Base-by-base conservation (phyloP, 176 grass and related monocot species). In the Oryza glaberrima region DNA sequence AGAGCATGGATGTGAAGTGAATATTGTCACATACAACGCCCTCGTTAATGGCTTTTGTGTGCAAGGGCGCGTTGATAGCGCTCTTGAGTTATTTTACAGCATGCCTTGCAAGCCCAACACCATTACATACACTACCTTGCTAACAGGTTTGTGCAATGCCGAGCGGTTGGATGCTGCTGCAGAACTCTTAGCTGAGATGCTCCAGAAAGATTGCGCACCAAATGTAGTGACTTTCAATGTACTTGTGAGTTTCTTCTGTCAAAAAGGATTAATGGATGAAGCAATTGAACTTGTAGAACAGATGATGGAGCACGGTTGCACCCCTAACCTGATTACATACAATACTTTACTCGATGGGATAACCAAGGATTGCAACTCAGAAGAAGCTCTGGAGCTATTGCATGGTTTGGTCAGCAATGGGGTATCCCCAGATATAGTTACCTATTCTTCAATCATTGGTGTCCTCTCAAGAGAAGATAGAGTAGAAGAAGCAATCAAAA, bases 101-200 rank as follows among this genome's bases (percentile, higher is more conserved):
- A 71, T 90, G 79, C 79, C 83, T 34, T 86, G 83, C 58, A 85
- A 84, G 30, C 92, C 92, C 43, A 90, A 94, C 52, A 94, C 90
- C 56, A 88, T 91, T 74, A 94, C 89, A 61, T 94, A 94, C 72
- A 94, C 89, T 43, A 94, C 89, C 46, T 82, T 94, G 76, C 81
- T 94, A 67, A 88, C 92, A 65, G 92, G 83, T 28, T 45, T 94
- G 72, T 94, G 92, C 76, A 88, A 94, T 40, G 71, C 80, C 4
- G 86, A 90, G 14, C 75, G 75, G 23, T 71, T 88, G 45, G 76
- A 86, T 85, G 83, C 7, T 81, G 89, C 89, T 40, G 49, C 88
- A 60, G 78, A 78, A 65, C 88, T 90, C 25, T 35, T 90, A 67
- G 66, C 88, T 82, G 73, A 90, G 79, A 90, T 90, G 88, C 61